Evolutionary conservation across 495 filamentous ascomycete species (phyloP), one percentile per base, ranked within the genome.

Genomic region (Penicillium verhagenii): DNA sequence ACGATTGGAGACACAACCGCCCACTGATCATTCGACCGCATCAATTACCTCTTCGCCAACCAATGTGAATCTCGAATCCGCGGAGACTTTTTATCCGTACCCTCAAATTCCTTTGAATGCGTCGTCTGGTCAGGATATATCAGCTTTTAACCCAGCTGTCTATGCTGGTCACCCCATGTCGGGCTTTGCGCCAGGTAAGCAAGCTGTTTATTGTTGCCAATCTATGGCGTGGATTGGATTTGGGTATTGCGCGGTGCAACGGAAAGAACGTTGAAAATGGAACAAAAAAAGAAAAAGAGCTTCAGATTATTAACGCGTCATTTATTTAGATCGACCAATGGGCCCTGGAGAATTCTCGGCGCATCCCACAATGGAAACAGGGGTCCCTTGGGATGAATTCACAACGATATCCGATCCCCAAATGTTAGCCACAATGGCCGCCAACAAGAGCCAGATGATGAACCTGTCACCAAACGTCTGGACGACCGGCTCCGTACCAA

Each of bases 71-170:
- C 28, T 57, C 2, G 74, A 78, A 11, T 63, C 71, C 25, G 40
- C 69, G 4, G 75, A 76, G 26, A 58, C 75, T 1, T 79, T 71
- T 49, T 77, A 75, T 50, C 67, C 69, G 20, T 80, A 77, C 48
- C 62, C 64, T 26, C 61, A 71, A 37, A 69, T 78, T 18, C 62
- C 74, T 9, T 61, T 78, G 53, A 68, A 59, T 26, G 51, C 54
- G 1, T 58, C 65, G 8, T 62, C 76, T 1, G 64, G 55, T 33
- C 73, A 61, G 26, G 76, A 78, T 14, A 72, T 74, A 46, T 16
- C 70, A n/a, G 53, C 65, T 1, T 74, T 71, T 33, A 67, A 61
- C 19, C 48, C 71, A 1, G 64, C 48, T 18, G 55, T 60, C 18
- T 75, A 71, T 47, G 50, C 68, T 19, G 67, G 61, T 2, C 68